Evolutionary conservation across 1,284 basidiomycete genomes (phyloP).

Genomic region (Sparassis latifolia): DNA sequence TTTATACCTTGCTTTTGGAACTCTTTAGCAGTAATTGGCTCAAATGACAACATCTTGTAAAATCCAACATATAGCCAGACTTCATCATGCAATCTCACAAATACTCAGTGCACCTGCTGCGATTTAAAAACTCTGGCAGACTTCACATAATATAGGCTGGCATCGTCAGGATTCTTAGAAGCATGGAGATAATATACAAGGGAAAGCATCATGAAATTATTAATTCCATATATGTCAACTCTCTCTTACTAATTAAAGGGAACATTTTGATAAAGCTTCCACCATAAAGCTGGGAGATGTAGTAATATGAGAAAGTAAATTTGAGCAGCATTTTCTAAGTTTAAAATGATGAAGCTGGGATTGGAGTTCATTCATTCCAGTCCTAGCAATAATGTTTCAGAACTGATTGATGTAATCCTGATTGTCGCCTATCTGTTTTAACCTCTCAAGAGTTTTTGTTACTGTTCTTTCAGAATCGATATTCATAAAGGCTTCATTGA

Average conservation of each 20-base stretch:
- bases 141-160: background rate
- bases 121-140: background rate
- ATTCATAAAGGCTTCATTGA: too few species aligned
- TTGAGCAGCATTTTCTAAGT: background rate
- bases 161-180: slow-evolving; percentile 1
- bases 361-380: too few species aligned
- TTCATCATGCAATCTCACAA: background rate
- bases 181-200: slow-evolving; percentile 4
- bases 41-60: slow-evolving; percentile 2
- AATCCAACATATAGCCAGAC: background rate
- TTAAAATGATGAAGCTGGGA: too few species aligned
- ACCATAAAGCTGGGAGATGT: slow-evolving; percentile 4
- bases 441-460: too few species aligned
- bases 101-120: background rate
- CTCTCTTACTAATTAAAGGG: background rate
- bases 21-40: background rate
- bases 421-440: too few species aligned
- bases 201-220: slow-evolving; percentile 4
- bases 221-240: background rate
- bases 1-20: background rate
- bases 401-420: too few species aligned
- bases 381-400: too few species aligned
- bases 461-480: too few species aligned
- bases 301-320: background rate
- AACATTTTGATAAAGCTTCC: slow-evolving; percentile 3